Percentiles rank a stretch among this genome's conserved stretches.
These are phyloP conservation scores for Fraxinus xanthoxyloides DNA, from an alignment of 305 asterid genomes.

Conservation along the genomic window DNA sequence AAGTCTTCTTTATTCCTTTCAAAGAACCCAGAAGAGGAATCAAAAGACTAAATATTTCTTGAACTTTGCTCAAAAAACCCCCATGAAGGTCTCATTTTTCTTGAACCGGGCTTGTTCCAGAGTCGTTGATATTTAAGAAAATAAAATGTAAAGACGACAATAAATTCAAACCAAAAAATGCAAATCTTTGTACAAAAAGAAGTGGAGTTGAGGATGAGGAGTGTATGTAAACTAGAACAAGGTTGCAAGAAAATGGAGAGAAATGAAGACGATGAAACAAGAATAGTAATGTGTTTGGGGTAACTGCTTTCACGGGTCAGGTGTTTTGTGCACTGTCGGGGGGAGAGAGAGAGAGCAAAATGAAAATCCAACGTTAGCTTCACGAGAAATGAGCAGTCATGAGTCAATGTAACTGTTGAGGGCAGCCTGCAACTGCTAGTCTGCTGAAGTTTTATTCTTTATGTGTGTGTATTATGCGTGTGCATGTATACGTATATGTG, in stretches of 20 bases:
- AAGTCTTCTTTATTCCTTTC: background rate
- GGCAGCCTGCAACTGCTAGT: conserved; percentile 4
- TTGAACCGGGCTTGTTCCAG: conserved; percentile 20
- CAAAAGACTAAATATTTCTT: conserved; percentile 18
- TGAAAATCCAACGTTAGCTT: conserved; percentile 12
- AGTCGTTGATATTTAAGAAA: conserved; percentile 17
- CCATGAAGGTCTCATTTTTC: conserved; percentile 15
- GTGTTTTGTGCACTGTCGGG: conserved; percentile 40
- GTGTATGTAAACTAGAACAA: background rate
- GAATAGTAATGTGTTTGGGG: conserved; percentile 34
- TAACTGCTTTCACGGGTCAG: conserved; percentile 49
- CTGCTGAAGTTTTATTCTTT: background rate
- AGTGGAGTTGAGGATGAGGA: background rate
- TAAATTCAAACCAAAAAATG: background rate
- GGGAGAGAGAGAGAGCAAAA: background rate
- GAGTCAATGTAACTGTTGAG: conserved; percentile 25
- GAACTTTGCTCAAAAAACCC: conserved; percentile 16
- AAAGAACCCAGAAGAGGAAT: conserved; percentile 15
- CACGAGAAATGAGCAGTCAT: conserved; percentile 38
- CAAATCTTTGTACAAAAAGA: conserved; percentile 21
- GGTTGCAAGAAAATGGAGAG: conserved; percentile 20
- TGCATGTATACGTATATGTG: background rate
- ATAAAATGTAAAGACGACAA: conserved; percentile 2
- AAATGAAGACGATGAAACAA: conserved; percentile 28
- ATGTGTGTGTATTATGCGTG: background rate